phyloP scores from a whole-genome alignment of 2,329 filamentous ascomycete species.

The Hypoxylon rubiginosum region DNA sequence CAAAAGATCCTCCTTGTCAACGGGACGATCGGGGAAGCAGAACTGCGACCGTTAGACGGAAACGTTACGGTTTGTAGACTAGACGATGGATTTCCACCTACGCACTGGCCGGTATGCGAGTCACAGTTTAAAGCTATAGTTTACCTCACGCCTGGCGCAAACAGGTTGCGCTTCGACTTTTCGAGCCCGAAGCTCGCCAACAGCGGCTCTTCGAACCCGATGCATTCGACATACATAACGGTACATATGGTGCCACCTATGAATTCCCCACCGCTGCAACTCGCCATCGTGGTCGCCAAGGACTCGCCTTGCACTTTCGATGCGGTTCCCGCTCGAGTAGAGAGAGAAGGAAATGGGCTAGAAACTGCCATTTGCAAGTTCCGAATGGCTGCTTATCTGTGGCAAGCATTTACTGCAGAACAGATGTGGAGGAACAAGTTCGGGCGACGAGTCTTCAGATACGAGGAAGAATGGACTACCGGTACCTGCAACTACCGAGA shows the following conservation, averaged over 20 bases:
- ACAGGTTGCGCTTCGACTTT: conserved; percentile 90
- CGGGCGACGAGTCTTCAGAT: conserved; percentile 86
- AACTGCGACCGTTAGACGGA: conserved; percentile 79
- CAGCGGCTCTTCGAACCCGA: conserved; percentile 73
- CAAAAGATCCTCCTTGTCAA: conserved; percentile 89
- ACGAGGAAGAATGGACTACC: conserved; percentile 94
- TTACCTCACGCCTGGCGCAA: conserved; percentile 91
- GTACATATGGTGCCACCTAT: conserved; percentile 88
- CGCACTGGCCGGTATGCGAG: conserved; percentile 87
- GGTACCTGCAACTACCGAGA: conserved; percentile 85
- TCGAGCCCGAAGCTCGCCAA: conserved; percentile 83
- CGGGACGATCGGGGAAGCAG: conserved; percentile 82
- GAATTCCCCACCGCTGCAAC: conserved; percentile 84
- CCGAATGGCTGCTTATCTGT: conserved; percentile 93
- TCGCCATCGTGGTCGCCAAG: conserved; percentile 88
- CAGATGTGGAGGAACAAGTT: conserved; percentile 94
- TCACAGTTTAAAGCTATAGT: conserved; percentile 93
- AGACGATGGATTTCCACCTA: conserved; percentile 86
- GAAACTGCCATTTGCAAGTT: conserved; percentile 89
- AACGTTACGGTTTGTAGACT: conserved; percentile 82
- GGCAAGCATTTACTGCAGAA: conserved; percentile 97
- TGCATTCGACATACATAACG: conserved; percentile 84
- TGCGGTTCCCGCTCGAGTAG: conserved; percentile 78
- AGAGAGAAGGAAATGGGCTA: conserved; percentile 85
- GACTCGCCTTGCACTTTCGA: conserved; percentile 92